These are phyloP conservation scores for Crassisporium funariophilum DNA, from an alignment of 768 basidiomycete species.

Conservation along the genomic window DNA sequence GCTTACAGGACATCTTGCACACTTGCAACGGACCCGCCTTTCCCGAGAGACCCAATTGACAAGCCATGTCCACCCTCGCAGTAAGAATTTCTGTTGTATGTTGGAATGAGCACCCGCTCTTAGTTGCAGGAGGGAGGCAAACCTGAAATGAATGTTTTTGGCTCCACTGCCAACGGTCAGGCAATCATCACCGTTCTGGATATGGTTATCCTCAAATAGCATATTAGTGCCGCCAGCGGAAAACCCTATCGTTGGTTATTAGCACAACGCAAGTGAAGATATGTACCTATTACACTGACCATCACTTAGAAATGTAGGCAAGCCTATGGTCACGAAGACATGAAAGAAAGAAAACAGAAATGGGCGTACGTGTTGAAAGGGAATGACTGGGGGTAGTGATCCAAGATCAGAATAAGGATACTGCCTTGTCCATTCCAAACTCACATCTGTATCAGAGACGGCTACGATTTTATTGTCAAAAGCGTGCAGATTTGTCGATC, in stretches of 20 bases:
- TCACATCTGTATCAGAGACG: constrained; percentile 45
- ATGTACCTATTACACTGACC: neutral
- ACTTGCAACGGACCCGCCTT: constrained; percentile 47
- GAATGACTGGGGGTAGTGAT: constrained; percentile 40
- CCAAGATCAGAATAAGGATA: neutral
- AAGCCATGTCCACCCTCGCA: constrained; percentile 63
- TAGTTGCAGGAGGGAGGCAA: neutral
- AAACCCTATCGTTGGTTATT: constrained; percentile 46
- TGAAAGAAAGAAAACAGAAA: neutral
- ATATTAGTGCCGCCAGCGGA: constrained; percentile 58
- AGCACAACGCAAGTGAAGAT: neutral
- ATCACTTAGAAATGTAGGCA: neutral
- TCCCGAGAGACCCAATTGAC: constrained; percentile 56
- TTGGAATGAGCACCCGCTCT: neutral
- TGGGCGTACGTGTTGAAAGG: constrained; percentile 60
- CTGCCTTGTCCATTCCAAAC: neutral
- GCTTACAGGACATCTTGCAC: constrained; percentile 60
- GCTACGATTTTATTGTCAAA: constrained; percentile 60
- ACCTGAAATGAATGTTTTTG: constrained; percentile 55
- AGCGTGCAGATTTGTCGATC: constrained; percentile 48
- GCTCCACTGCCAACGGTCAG: constrained; percentile 59
- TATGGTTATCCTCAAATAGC: constrained; percentile 58
- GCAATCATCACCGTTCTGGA: constrained; percentile 66
- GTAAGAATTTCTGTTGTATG: constrained; percentile 42
- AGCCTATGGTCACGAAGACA: constrained; percentile 37